Conservation (phyloP, 768 basidiomycete species). For the Mycena indigotica region DNA sequence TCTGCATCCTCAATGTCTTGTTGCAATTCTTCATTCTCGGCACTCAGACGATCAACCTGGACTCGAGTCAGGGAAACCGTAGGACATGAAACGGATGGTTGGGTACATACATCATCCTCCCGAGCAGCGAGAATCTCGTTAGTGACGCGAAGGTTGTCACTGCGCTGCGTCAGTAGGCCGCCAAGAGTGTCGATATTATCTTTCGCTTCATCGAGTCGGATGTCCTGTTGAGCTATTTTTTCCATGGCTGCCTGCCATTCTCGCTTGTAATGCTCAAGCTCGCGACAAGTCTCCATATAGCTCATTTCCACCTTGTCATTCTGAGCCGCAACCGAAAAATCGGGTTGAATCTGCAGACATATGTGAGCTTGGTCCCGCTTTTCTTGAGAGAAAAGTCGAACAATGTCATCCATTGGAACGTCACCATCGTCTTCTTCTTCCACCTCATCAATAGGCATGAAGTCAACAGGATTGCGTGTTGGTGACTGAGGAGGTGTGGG, state of each 20-base stretch:
- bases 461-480: not conserved
- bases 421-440: not conserved
- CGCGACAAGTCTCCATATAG: not conserved
- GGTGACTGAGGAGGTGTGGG: not conserved
- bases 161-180: not conserved
- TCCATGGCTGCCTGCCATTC: not conserved
- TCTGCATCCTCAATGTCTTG: not conserved
- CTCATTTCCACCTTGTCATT: not conserved
- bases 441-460: not conserved
- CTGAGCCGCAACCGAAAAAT: too few species aligned
- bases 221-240: not conserved
- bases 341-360: too few species aligned
- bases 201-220: too few species aligned
- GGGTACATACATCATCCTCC: not conserved
- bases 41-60: not conserved
- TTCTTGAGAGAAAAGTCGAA: too few species aligned
- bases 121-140: not conserved
- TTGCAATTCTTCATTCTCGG: not conserved
- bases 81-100: not conserved
- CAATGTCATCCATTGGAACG: not conserved
- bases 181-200: too few species aligned
- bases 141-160: not conserved
- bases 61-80: not conserved
- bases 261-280: not conserved
- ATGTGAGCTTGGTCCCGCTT: too few species aligned